A percentile compares a stretch with the other conserved stretches of the same genome.
These are phyloP conservation scores for Albifimbria verrucaria DNA, from an alignment of 2,329 filamentous ascomycete genomes.

Conservation along the genomic window DNA sequence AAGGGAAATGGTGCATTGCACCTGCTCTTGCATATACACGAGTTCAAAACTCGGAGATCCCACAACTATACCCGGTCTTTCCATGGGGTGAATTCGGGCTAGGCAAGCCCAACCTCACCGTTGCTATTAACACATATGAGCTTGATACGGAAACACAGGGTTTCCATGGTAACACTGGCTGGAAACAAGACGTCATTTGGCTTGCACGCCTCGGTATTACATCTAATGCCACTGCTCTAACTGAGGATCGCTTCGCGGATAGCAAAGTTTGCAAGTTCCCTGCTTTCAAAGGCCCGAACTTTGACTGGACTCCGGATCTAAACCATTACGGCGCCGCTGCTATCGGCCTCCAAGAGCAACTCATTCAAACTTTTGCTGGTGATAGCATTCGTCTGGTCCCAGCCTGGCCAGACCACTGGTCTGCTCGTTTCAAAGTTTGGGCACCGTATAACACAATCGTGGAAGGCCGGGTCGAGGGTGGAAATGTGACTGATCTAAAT, in stretches of 20 bases:
- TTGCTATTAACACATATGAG: constrained; percentile 4
- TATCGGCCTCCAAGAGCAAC: constrained; percentile 6
- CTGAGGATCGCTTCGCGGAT: constrained; percentile 2
- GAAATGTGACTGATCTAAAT: neutral
- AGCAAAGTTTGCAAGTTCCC: constrained; percentile 7
- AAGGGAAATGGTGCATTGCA: constrained; percentile 4
- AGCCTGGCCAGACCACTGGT: constrained; percentile 4
- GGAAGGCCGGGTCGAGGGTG: constrained; percentile 2
- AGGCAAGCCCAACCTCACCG: constrained; percentile 4
- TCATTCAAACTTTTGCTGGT: constrained; percentile 4
- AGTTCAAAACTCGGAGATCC: constrained; percentile 5
- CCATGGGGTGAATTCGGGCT: constrained; percentile 5
- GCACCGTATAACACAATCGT: constrained; percentile 5
- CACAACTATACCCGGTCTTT: constrained; percentile 5
- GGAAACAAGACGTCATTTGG: constrained; percentile 8
- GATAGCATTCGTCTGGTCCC: constrained; percentile 3
- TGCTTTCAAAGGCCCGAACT: constrained; percentile 6
- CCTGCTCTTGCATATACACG: constrained; percentile 4
- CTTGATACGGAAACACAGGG: constrained; percentile 4
- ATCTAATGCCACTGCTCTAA: constrained; percentile 3
- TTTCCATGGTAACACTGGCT: constrained; percentile 4
- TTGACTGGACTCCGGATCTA: constrained; percentile 6
- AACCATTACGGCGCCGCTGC: constrained; percentile 5
- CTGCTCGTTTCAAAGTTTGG: constrained; percentile 5
- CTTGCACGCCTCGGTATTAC: constrained; percentile 7